phyloP scores from a whole-genome alignment of 169 alveolate species.

The Besnoitia besnoiti region DNA sequence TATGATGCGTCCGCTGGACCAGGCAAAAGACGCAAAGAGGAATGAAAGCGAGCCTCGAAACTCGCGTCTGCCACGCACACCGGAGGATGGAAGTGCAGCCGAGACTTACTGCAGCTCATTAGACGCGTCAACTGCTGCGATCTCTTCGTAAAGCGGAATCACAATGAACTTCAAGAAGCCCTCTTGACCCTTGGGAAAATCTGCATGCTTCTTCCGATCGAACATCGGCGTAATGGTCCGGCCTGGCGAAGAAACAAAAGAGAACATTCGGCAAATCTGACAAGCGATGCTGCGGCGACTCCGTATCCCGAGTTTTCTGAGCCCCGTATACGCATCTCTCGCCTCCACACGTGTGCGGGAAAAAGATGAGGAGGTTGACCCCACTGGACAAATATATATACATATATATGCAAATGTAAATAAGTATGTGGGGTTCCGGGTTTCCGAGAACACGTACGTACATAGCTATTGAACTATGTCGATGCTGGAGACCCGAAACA shows the following conservation, averaged over 20 bases:
- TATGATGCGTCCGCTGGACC: not conserved
- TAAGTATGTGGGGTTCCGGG: too few relatives aligned
- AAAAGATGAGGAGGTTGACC: too few relatives aligned
- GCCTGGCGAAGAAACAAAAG: not conserved
- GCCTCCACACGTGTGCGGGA: too few relatives aligned
- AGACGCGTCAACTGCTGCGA: conserved; percentile 1
- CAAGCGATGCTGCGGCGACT: too few relatives aligned
- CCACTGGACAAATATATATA: not conserved
- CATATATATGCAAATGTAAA: not conserved
- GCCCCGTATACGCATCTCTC: too few relatives aligned
- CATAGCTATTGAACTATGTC: too few relatives aligned
- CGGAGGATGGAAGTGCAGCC: not conserved
- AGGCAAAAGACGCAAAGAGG: not conserved
- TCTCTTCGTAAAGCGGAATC: conserved; percentile 27
- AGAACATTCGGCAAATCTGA: too few relatives aligned
- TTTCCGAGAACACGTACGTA: too few relatives aligned
- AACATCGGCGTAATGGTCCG: not conserved
- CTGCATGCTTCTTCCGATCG: conserved; percentile 36
- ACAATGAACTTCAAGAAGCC: conserved; percentile 6
- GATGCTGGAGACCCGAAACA: too few relatives aligned
- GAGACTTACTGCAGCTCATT: not conserved
- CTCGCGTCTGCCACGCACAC: not conserved
- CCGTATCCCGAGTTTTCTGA: too few relatives aligned
- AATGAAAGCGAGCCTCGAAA: not conserved
- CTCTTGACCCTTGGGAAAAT: conserved; percentile 38